Evolutionary conservation across 2,329 filamentous ascomycete genomes (phyloP).

Genomic region (Phaeosphaeria sp.): DNA sequence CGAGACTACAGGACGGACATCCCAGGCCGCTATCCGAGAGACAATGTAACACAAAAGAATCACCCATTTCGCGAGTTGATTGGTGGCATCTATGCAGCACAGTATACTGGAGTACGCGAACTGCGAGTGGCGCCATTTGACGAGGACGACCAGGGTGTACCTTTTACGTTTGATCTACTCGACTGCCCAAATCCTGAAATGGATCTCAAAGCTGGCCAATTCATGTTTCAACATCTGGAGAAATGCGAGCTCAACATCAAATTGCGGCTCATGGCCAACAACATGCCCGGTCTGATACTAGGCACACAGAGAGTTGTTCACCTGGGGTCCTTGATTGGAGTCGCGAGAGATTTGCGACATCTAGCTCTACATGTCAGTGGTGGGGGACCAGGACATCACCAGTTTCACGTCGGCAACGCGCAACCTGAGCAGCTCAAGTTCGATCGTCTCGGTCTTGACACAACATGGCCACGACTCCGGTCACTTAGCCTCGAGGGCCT

Average conservation of each 20-base stretch:
- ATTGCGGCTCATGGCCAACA: not conserved
- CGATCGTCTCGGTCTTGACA: constrained; percentile 18
- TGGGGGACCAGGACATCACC: constrained; percentile 12
- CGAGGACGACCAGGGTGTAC: constrained; percentile 3
- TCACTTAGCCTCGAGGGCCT: constrained; percentile 29
- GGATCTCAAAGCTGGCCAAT: constrained; percentile 25
- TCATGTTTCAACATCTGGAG: constrained; percentile 29
- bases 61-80: constrained; percentile 40
- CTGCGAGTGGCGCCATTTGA: constrained; percentile 17
- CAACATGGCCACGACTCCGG: constrained; percentile 31
- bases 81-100: constrained; percentile 26
- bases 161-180: constrained; percentile 28
- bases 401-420: not conserved
- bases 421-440: not conserved
- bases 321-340: constrained; percentile 20
- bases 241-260: constrained; percentile 24
- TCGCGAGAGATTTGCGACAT: constrained; percentile 24
- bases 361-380: constrained; percentile 22
- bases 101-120: constrained; percentile 29
- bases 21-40: not conserved
- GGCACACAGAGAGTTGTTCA: constrained; percentile 4
- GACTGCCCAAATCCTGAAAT: constrained; percentile 11
- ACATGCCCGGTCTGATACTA: constrained; percentile 1
- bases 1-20: constrained; percentile 1
- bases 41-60: not conserved